These are phyloP conservation scores for Ceriops zippeliana DNA, from an alignment of 345 rosid genomes.

Conservation along the genomic window DNA sequence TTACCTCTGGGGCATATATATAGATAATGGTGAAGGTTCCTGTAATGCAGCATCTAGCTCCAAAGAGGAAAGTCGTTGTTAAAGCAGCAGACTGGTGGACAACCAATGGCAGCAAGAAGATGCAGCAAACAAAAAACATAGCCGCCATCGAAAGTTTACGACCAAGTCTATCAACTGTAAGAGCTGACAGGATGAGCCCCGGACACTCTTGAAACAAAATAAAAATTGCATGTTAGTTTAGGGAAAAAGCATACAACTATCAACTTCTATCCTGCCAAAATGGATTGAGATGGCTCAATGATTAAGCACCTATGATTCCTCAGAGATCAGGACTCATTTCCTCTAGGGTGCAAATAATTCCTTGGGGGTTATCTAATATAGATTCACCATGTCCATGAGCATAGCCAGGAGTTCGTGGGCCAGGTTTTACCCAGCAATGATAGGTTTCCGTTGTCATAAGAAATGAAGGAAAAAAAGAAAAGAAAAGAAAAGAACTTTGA, in stretches of 20 bases:
- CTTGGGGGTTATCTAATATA: too few species aligned
- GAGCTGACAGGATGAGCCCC: conserved; percentile 74
- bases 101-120: conserved; percentile 72
- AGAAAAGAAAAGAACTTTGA: too few species aligned
- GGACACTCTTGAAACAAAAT: conserved; percentile 60
- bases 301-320: too few species aligned
- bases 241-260: background rate
- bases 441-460: too few species aligned
- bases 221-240: conserved; percentile 16
- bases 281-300: too few species aligned
- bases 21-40: conserved; percentile 65
- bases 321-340: background rate
- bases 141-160: conserved; percentile 77
- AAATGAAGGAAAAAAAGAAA: background rate
- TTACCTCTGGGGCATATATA: conserved; percentile 92
- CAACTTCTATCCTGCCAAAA: too few species aligned
- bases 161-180: conserved; percentile 72
- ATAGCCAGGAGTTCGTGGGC: background rate
- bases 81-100: conserved; percentile 52
- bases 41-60: conserved; percentile 83
- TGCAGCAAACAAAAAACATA: conserved; percentile 67
- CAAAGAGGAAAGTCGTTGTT: conserved; percentile 71
- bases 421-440: background rate
- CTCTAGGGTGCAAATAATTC: background rate
- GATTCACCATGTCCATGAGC: too few species aligned